phyloP scores from a whole-genome alignment of 805 yeast genomes.

The Nakazawaea molendinolei region DNA sequence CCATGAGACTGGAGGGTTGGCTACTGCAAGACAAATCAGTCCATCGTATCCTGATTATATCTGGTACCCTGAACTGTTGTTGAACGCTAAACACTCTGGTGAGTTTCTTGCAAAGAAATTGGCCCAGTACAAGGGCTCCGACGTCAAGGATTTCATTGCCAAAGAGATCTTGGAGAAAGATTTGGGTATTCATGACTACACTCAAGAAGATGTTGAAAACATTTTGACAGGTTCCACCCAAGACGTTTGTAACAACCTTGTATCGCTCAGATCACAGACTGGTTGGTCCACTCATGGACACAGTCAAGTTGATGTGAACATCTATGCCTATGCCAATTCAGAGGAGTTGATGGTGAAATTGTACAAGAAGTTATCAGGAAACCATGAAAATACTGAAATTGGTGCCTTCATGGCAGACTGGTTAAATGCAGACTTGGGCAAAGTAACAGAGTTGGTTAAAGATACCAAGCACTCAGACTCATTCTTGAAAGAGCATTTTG shows the following conservation, averaged over 20 bases:
- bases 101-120: conserved; percentile 55
- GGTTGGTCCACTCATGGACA: conserved; percentile 99
- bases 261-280: conserved; percentile 75
- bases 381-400: conserved; percentile 81
- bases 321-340: conserved; percentile 71
- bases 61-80: conserved; percentile 79
- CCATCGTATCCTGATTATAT: conserved; percentile 72
- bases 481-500: conserved; percentile 1
- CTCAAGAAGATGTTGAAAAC: conserved; percentile 43
- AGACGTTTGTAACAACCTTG: conserved; percentile 57
- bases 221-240: conserved; percentile 24
- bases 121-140: conserved; percentile 22
- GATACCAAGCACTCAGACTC: conserved; percentile 25
- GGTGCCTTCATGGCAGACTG: conserved; percentile 64
- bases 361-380: conserved; percentile 55
- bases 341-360: conserved; percentile 33
- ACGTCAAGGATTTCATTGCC: conserved; percentile 35
- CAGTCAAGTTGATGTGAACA: conserved; percentile 91
- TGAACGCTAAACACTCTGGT: conserved; percentile 69
- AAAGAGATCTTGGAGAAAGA: conserved; percentile 52
- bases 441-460: conserved; percentile 43
- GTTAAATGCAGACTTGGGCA: conserved; percentile 38
- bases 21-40: conserved; percentile 74
- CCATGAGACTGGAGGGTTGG: conserved; percentile 94
- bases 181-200: conserved; percentile 58